Base-by-base conservation (phyloP, 345 rosid genomes). In the Aquilaria malaccensis region DNA sequence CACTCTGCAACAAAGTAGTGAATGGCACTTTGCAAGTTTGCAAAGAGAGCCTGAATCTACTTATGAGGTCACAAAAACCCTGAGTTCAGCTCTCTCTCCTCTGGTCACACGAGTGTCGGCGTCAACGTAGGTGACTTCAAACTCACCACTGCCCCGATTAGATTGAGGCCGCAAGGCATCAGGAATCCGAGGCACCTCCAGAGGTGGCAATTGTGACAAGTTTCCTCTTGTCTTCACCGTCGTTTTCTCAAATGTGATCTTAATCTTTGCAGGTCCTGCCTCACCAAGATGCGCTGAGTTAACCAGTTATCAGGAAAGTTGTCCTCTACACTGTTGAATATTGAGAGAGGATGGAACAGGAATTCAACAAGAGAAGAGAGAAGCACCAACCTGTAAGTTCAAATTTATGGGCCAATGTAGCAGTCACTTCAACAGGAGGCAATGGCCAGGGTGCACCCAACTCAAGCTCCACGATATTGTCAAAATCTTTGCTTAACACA, bases 361-460 rank as follows among this genome's bases (percentile, higher is more conserved):
- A 51, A 47, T 53, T 50, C 30, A 56, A 11, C 11, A 30, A 48
- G 31, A 13, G 43, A 5, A 58, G 59, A 45, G 48, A 2, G 10
- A 14, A 46, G 33, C 60, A 32, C 74, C 32, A 58, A 93, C 94
- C 98, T 58, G 80, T 70, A 71, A 89, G 82, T 76, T 89, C 97
- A 10, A 93, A 93, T 64, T 89, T 84, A 84, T 89, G 98, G 50
- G 96, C 94, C 70, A 89, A 77, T 14, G 96, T 83, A 2, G 97
- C 96, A 3, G 96, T 93, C 32, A 70, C 77, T 75, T 87, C 88
- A 14, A 79, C 45, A 2, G 87, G 90, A 29, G 86, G 95, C 45
- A 93, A 58, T 6, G 97, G 98, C 96, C 97, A 93, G 2, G 98
- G 98, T 56, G 84, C 85, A 55, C 96, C 98, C 54, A 93, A 43